Conservation (phyloP, 2,329 filamentous ascomycete genomes). For the Sordariomycetes sp. region DNA sequence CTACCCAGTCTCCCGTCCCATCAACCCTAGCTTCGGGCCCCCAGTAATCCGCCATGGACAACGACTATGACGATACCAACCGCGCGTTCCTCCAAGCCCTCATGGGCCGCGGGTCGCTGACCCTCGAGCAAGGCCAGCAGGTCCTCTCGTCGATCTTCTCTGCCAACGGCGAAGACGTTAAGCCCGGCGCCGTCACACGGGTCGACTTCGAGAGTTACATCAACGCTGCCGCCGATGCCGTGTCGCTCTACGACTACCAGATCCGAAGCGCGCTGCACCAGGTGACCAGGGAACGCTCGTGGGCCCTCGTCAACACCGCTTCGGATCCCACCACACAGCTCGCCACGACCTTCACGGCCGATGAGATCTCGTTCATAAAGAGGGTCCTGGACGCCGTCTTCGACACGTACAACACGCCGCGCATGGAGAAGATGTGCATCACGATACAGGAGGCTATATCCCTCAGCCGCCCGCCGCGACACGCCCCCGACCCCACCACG, state of each 20-base stretch:
- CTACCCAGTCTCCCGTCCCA: background rate
- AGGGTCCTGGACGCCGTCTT: constrained; percentile 86
- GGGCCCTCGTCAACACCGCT: constrained; percentile 78
- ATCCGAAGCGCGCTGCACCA: constrained; percentile 70
- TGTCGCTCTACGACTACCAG: constrained; percentile 78
- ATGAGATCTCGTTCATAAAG: constrained; percentile 86
- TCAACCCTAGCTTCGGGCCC: background rate
- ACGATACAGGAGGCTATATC: constrained; percentile 70
- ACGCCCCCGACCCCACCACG: constrained; percentile 18
- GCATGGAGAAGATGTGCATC: constrained; percentile 77
- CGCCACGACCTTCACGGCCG: constrained; percentile 67
- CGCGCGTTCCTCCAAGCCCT: constrained; percentile 88
- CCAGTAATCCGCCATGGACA: background rate
- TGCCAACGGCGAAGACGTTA: constrained; percentile 30
- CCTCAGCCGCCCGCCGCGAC: constrained; percentile 42
- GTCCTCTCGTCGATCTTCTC: constrained; percentile 69
- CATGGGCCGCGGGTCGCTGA: constrained; percentile 67
- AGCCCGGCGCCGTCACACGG: constrained; percentile 53
- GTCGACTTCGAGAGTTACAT: constrained; percentile 61
- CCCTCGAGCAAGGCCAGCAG: constrained; percentile 59
- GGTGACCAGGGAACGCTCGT: constrained; percentile 53
- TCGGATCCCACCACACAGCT: constrained; percentile 80
- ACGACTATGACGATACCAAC: constrained; percentile 1
- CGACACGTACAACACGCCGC: constrained; percentile 69
- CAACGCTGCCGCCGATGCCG: constrained; percentile 55